Conservation (phyloP, 1,284 basidiomycete genomes). For the Thecaphora thlaspeos region DNA sequence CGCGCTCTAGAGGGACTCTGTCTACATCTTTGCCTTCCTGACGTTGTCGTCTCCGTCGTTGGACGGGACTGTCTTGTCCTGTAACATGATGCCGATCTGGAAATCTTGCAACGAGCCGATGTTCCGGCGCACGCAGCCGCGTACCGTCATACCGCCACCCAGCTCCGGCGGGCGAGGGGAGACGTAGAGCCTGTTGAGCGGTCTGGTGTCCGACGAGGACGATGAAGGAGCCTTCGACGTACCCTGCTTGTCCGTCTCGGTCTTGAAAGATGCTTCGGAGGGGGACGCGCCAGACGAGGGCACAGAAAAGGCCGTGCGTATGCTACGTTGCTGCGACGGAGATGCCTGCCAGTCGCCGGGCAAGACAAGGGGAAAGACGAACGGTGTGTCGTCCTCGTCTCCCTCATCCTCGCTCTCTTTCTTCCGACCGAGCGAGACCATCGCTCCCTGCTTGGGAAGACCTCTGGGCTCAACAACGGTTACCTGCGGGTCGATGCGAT, state of each 20-base stretch:
- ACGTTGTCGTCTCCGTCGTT: slow-evolving; percentile 2
- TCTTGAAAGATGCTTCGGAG: background rate
- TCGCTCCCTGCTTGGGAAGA: slow-evolving; percentile 30
- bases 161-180: slow-evolving; percentile 33
- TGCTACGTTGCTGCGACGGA: slow-evolving; percentile 11
- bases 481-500: slow-evolving; percentile 16
- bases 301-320: background rate
- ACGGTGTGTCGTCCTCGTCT: slow-evolving; percentile 21
- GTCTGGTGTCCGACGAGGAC: background rate
- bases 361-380: slow-evolving; percentile 46
- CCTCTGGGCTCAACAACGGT: slow-evolving; percentile 40
- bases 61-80: slow-evolving; percentile 1
- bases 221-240: background rate
- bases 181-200: slow-evolving; percentile 46
- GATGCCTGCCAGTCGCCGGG: slow-evolving; percentile 46
- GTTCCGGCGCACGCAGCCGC: slow-evolving; percentile 30
- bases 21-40: background rate
- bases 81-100: slow-evolving; percentile 32
- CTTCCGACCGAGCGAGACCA: slow-evolving; percentile 18
- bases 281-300: background rate
- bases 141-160: slow-evolving; percentile 45
- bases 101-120: slow-evolving; percentile 36
- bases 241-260: background rate
- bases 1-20: background rate
- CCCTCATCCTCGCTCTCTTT: background rate